Conservation (phyloP, 208 protist species). For the Herpetomonas tarakana region DNA sequence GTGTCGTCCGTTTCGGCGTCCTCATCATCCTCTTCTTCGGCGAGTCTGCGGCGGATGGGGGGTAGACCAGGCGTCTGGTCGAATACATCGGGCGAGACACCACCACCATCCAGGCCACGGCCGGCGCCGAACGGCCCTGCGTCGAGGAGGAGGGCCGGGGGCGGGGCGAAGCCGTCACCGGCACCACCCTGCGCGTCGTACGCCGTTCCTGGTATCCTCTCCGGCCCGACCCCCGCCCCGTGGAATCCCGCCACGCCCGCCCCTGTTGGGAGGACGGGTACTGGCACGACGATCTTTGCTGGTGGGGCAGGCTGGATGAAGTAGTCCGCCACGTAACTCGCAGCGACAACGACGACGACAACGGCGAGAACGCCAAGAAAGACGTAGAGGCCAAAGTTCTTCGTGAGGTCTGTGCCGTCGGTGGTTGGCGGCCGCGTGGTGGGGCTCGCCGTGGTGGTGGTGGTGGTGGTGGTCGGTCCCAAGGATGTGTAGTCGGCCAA, state of each 20-base stretch:
- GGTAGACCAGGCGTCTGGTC: too few species aligned
- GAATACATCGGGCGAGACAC: too few species aligned
- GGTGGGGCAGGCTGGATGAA: conserved; percentile 55
- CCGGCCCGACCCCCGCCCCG: too few species aligned
- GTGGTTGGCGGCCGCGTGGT: not conserved
- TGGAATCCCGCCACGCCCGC: not conserved
- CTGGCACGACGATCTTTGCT: conserved; percentile 27
- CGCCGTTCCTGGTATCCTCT: too few species aligned
- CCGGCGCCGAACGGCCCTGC: not conserved
- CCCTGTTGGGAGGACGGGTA: conserved; percentile 1
- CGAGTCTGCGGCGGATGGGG: not conserved
- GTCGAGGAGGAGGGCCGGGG: not conserved
- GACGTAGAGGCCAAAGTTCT: conserved; percentile 27
- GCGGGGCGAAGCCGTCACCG: too few species aligned
- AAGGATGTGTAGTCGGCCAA: conserved; percentile 6
- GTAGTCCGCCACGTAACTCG: conserved; percentile 49
- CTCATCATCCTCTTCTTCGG: conserved; percentile 1
- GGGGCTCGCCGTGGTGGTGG: not conserved
- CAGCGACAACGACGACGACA: conserved; percentile 29
- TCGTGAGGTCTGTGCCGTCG: not conserved
- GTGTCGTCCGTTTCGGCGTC: not conserved
- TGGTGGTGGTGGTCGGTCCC: not conserved
- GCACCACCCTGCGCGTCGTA: too few species aligned
- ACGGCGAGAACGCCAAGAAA: conserved; percentile 35
- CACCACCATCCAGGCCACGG: too few species aligned